These are phyloP conservation scores for Sugiyamaella paludigena DNA, from an alignment of 1,139 yeast species.

Conservation along the genomic window DNA sequence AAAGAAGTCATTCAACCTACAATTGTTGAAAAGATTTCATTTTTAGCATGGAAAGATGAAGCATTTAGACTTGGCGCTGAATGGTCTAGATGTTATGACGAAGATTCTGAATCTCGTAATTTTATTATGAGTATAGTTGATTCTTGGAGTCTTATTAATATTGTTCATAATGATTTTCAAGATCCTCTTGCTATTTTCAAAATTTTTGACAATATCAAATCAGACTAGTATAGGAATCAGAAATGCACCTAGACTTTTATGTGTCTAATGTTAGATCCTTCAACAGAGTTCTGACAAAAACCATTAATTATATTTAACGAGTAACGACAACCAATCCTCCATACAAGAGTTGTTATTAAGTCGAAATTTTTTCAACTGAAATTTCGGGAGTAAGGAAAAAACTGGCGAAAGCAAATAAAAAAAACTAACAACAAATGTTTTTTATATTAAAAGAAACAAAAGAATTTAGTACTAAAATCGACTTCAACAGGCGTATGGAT, in stretches of 20 bases:
- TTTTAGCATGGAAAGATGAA: slow-evolving; percentile 96
- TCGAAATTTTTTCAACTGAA: slow-evolving; percentile 16
- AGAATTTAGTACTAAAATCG: slow-evolving; percentile 5
- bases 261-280: slow-evolving; percentile 1
- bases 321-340: slow-evolving; percentile 9
- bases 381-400: slow-evolving; percentile 1
- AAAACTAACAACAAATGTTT: neutral
- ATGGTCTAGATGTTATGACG: slow-evolving; percentile 59
- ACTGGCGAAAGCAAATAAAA: slow-evolving; percentile 4
- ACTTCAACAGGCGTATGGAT: slow-evolving; percentile 18
- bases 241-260: too few relatives aligned
- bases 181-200: slow-evolving; percentile 37
- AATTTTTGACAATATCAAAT: slow-evolving; percentile 26
- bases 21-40: slow-evolving; percentile 83
- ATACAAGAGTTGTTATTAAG: slow-evolving; percentile 13
- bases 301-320: neutral
- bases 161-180: slow-evolving; percentile 81
- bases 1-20: slow-evolving; percentile 90
- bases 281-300: slow-evolving; percentile 11
- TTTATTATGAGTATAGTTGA: slow-evolving; percentile 54
- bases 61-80: slow-evolving; percentile 78
- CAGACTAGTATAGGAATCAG: neutral
- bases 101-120: slow-evolving; percentile 34
- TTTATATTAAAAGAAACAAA: neutral
- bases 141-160: slow-evolving; percentile 73